Evolutionary conservation across 2,329 filamentous ascomycete species (phyloP).

Genomic region (Stromatinia cepivora): DNA sequence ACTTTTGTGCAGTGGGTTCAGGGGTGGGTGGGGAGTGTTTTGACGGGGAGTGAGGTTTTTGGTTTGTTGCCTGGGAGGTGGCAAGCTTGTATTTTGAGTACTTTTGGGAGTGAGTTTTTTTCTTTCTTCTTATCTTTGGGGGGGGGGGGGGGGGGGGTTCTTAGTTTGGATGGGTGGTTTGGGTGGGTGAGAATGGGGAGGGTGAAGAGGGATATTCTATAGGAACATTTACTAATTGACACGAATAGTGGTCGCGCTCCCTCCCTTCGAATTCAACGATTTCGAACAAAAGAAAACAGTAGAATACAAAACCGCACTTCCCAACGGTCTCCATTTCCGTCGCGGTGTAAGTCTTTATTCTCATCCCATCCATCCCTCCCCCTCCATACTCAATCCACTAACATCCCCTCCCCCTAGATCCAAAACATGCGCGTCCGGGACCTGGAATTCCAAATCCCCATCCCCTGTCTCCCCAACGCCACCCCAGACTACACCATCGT

Average conservation of each 20-base stretch:
- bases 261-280: slow-evolving; percentile 27
- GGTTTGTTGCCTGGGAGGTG: slow-evolving; percentile 41
- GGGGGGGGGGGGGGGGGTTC: no score
- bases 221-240: not conserved
- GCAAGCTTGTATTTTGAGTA: slow-evolving; percentile 43
- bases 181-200: not conserved
- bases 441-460: slow-evolving; percentile 48
- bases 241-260: slow-evolving; percentile 18
- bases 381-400: not conserved
- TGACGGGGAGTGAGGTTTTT: slow-evolving; percentile 42
- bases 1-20: slow-evolving; percentile 41
- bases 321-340: slow-evolving; percentile 51
- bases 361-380: not conserved
- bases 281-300: slow-evolving; percentile 32
- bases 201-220: not conserved
- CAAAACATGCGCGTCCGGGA: slow-evolving; percentile 51
- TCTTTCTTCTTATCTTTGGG: no score
- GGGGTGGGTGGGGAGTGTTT: slow-evolving; percentile 43
- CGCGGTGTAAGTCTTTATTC: slow-evolving; percentile 40
- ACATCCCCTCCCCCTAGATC: slow-evolving; percentile 30
- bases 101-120: slow-evolving; percentile 40
- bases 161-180: not conserved
- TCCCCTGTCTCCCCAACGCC: slow-evolving; percentile 40
- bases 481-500: slow-evolving; percentile 46
- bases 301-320: slow-evolving; percentile 45